Conservation (phyloP, 2,329 filamentous ascomycete genomes). For the Dryadomyces sulphureus region DNA sequence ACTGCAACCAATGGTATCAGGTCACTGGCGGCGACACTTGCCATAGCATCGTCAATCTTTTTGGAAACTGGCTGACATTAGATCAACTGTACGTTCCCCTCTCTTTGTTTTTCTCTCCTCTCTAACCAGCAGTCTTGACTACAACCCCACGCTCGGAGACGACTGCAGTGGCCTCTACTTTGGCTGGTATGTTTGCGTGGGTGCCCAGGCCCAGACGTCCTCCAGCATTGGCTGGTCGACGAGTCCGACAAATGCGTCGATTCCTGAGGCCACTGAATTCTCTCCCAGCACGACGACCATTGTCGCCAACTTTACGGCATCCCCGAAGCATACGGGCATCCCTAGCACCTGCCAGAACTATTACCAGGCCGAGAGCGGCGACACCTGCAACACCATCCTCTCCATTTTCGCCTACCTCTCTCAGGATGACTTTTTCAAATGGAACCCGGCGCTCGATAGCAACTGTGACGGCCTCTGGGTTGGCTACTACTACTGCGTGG, state of each 20-base stretch:
- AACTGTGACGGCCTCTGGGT: not conserved
- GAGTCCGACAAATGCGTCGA: not conserved
- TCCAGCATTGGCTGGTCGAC: not conserved
- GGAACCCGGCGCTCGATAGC: not conserved
- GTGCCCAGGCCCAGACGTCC: conserved; percentile 30
- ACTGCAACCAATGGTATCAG: not conserved
- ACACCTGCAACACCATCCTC: not conserved
- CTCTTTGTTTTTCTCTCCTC: too few species aligned
- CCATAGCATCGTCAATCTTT: not conserved
- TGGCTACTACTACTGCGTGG: conserved; percentile 1
- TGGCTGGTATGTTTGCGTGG: conserved; percentile 4
- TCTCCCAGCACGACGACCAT: not conserved
- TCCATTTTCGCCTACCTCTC: not conserved
- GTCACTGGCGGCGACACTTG: not conserved
- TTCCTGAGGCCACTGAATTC: not conserved
- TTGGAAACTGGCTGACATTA: not conserved
- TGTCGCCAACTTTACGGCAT: not conserved
- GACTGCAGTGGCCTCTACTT: conserved; percentile 8
- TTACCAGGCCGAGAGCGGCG: not conserved
- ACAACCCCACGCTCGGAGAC: conserved; percentile 6
- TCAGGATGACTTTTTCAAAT: not conserved
- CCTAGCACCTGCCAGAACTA: not conserved
- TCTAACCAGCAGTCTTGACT: conserved; percentile 3
- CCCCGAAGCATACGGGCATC: not conserved
- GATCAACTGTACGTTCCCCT: not conserved